phyloP scores from a whole-genome alignment of 768 basidiomycete species.

The Pseudohyphozyma bogoriensis region DNA sequence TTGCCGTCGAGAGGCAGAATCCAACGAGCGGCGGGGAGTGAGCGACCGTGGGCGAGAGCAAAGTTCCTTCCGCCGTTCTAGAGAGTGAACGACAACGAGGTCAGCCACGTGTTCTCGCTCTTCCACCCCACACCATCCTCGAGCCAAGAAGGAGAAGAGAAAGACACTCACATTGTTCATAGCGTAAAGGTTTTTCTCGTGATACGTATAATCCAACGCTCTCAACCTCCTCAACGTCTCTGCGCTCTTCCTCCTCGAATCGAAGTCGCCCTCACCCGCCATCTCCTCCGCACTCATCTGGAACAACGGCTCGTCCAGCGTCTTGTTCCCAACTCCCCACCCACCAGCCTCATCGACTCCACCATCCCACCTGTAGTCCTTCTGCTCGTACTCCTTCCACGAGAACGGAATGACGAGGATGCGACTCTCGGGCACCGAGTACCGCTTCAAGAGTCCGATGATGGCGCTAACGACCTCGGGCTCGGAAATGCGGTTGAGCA shows the following conservation, averaged over 20 bases:
- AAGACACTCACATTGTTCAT: conserved; percentile 33
- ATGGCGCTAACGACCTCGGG: conserved; percentile 26
- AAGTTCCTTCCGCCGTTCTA: conserved; percentile 36
- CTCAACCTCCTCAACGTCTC: conserved; percentile 23
- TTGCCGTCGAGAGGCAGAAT: conserved; percentile 36
- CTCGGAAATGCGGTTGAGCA: conserved; percentile 34
- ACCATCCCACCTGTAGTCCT: conserved; percentile 32
- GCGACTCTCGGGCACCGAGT: conserved; percentile 25
- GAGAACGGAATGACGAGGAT: conserved; percentile 33
- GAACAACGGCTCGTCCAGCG: not conserved
- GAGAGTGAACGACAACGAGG: too few relatives aligned
- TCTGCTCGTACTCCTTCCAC: conserved; percentile 31
- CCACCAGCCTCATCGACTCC: conserved; percentile 24
- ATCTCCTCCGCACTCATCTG: not conserved
- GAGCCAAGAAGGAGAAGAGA: not conserved
- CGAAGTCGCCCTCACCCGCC: conserved; percentile 3
- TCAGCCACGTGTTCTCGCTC: too few relatives aligned
- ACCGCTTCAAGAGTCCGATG: conserved; percentile 27
- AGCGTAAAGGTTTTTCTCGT: conserved; percentile 36
- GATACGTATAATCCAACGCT: conserved; percentile 33
- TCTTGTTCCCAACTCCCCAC: conserved; percentile 29
- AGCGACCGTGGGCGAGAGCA: conserved; percentile 32
- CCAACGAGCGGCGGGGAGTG: conserved; percentile 31
- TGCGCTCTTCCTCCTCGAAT: conserved; percentile 8
- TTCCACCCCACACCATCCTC: too few relatives aligned